Conservation (phyloP, 176 grass and related monocot genomes). For the Oryza glumipatula region DNA sequence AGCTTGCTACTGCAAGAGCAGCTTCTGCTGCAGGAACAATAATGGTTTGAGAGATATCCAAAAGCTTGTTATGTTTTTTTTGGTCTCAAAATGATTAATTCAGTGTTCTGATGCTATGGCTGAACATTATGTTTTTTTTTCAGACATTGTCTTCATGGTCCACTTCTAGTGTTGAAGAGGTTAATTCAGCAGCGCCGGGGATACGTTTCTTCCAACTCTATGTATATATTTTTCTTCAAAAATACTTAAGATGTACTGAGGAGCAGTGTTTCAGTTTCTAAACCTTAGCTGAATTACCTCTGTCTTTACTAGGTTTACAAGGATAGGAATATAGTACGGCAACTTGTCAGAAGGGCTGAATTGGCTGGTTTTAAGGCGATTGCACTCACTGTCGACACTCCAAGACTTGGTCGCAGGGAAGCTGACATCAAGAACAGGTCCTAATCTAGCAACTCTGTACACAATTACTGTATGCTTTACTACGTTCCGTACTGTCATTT, state of each 20-base stretch:
- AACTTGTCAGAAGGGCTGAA: constrained; percentile 84
- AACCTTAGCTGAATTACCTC: background rate
- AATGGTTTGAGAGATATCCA: constrained; percentile 59
- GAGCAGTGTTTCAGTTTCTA: constrained; percentile 7
- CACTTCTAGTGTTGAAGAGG: constrained; percentile 88
- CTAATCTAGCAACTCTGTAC: background rate
- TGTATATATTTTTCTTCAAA: constrained; percentile 44
- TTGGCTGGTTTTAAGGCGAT: constrained; percentile 94
- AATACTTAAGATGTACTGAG: background rate
- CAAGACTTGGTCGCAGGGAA: constrained; percentile 86
- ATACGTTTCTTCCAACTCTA: constrained; percentile 98
- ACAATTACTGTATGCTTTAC: too few relatives aligned
- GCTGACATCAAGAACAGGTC: constrained; percentile 94
- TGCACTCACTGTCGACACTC: constrained; percentile 85
- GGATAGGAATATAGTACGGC: constrained; percentile 78
- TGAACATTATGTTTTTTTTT: constrained; percentile 19
- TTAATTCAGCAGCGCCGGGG: constrained; percentile 82
- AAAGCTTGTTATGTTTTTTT: background rate
- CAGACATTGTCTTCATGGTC: constrained; percentile 93
- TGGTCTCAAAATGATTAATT: background rate
- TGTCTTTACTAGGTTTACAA: constrained; percentile 73
- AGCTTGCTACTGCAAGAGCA: constrained; percentile 94
- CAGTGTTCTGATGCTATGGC: constrained; percentile 22
- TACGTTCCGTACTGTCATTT: too few relatives aligned
- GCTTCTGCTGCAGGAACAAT: constrained; percentile 82